Conservation (phyloP, 345 rosid genomes). For the Gynandropsis gynandra region DNA sequence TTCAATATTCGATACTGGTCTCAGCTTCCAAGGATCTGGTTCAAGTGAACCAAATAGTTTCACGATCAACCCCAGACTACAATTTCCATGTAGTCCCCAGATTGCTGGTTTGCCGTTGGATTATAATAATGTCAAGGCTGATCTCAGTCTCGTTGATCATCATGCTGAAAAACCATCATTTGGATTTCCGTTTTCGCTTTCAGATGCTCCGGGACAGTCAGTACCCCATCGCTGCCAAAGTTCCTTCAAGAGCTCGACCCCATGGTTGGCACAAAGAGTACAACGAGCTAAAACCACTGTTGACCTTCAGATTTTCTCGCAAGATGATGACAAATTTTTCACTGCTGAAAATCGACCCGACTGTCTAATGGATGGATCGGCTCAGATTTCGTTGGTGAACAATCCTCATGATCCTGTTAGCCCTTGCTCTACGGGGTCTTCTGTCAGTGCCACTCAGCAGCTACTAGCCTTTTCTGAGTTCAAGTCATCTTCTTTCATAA, state of each 20-base stretch:
- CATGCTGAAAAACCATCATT: constrained; percentile 27
- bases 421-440: constrained; percentile 20
- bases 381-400: too few relatives aligned
- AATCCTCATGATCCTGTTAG: too few relatives aligned
- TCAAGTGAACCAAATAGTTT: constrained; percentile 19
- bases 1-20: constrained; percentile 18
- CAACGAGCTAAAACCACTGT: too few relatives aligned
- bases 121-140: constrained; percentile 23
- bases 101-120: constrained; percentile 15
- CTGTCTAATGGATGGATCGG: too few relatives aligned
- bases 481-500: constrained; percentile 21
- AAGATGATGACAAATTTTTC: too few relatives aligned
- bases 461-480: constrained; percentile 24
- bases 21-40: constrained; percentile 29
- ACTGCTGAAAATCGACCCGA: constrained; percentile 4
- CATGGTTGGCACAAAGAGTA: too few relatives aligned
- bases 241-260: constrained; percentile 33
- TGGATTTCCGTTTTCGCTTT: constrained; percentile 36
- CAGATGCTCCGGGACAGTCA: constrained; percentile 25
- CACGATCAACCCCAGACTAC: constrained; percentile 27
- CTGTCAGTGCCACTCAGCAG: constrained; percentile 20
- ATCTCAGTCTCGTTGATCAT: constrained; percentile 24
- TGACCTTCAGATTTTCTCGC: too few relatives aligned
- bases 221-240: constrained; percentile 26
- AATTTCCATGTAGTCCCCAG: constrained; percentile 13